Evolutionary conservation across 345 rosid genomes (phyloP).

Genomic region (Eucalyptus cloeziana): DNA sequence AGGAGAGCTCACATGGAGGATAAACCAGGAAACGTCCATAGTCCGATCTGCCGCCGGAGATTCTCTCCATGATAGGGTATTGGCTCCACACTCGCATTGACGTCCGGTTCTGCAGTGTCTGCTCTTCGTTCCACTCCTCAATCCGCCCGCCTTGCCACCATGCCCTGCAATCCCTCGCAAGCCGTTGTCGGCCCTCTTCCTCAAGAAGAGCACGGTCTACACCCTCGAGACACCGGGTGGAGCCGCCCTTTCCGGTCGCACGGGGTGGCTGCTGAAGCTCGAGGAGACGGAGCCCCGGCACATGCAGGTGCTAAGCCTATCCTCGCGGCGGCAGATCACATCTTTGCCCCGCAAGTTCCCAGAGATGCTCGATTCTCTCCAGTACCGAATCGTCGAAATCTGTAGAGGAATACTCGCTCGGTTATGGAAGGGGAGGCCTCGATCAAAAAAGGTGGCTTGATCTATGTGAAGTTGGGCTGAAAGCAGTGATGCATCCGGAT

Average conservation of each 20-base stretch:
- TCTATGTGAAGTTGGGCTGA: background rate
- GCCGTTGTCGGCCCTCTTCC: no score
- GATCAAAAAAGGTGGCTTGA: no score
- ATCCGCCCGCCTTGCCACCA: fast-evolving
- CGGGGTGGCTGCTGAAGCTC: background rate
- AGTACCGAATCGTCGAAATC: background rate
- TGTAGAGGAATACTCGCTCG: background rate
- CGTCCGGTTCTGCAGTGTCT: background rate
- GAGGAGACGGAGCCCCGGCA: fast-evolving
- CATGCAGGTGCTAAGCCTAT: background rate
- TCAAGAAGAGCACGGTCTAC: no score
- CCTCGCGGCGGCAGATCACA: background rate
- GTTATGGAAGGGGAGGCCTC: background rate
- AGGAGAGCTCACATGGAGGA: background rate
- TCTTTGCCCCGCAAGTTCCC: background rate
- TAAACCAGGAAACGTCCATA: background rate
- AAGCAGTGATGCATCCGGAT: background rate
- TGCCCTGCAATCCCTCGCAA: background rate
- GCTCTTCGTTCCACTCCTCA: background rate
- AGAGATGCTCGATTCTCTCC: background rate
- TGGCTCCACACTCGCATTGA: background rate
- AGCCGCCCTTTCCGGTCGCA: background rate
- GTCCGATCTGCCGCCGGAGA: background rate
- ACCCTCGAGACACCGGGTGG: background rate
- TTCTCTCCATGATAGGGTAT: background rate